A percentile compares a stretch with the other conserved stretches of the same genome.
Conservation (phyloP, 2,329 filamentous ascomycete species). For the Blastomyces percursus region DNA sequence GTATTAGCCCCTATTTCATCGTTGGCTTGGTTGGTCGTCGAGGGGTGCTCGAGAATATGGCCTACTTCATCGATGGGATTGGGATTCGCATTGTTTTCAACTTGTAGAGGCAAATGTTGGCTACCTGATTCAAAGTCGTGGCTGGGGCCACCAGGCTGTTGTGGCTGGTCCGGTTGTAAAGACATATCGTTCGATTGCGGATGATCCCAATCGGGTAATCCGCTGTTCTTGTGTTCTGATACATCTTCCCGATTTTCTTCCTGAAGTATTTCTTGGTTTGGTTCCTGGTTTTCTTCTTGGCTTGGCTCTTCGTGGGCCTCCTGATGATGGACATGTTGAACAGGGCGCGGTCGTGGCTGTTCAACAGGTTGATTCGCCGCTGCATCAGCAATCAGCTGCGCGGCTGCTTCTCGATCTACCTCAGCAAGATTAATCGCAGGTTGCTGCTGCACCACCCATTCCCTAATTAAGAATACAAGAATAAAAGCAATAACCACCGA, state of each 20-base stretch:
- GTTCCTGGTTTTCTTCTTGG: not conserved
- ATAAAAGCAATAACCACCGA: constrained; percentile 90
- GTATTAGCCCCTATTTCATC: not conserved
- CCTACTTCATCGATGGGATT: not conserved
- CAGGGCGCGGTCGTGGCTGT: not conserved
- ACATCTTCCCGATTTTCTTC: not conserved
- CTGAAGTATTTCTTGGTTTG: not conserved
- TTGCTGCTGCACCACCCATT: constrained; percentile 98
- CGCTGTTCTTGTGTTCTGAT: not conserved
- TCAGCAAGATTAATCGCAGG: constrained; percentile 75
- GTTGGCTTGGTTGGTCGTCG: not conserved
- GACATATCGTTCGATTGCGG: not conserved
- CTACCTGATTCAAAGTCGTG: not conserved
- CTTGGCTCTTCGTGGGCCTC: not conserved
- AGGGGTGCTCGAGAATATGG: not conserved
- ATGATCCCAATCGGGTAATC: not conserved
- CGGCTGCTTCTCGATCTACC: constrained; percentile 39
- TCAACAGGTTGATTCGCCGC: constrained; percentile 16
- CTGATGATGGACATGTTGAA: not conserved
- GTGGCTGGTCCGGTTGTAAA: not conserved
- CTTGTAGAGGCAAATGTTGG: not conserved
- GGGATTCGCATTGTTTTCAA: not conserved
- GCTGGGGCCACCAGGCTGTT: not conserved
- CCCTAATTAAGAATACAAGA: constrained; percentile 87
- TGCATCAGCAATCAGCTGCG: constrained; percentile 35